Evolutionary conservation across 2,329 filamentous ascomycete genomes (phyloP).

Genomic region (Pseudocercospora ulei): DNA sequence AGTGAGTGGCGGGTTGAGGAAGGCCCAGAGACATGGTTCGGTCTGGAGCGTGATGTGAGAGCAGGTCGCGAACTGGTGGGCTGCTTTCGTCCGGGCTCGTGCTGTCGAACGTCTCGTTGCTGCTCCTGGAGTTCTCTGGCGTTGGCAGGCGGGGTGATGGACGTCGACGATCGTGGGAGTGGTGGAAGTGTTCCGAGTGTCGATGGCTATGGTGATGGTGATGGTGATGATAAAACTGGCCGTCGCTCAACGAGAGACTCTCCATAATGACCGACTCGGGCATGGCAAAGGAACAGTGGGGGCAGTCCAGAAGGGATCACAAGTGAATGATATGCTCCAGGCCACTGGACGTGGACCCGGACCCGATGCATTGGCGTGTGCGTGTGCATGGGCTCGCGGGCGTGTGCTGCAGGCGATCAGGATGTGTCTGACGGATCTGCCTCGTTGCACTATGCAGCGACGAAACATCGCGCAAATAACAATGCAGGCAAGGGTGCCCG

Average conservation of each 20-base stretch:
- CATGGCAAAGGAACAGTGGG: constrained; percentile 14
- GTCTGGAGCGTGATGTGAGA: constrained; percentile 6
- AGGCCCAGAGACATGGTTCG: constrained; percentile 12
- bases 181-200: constrained; percentile 10
- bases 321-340: constrained; percentile 14
- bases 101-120: constrained; percentile 26
- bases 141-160: constrained; percentile 31
- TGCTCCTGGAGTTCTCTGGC: constrained; percentile 29
- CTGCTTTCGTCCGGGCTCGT: constrained; percentile 17
- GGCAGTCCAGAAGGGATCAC: constrained; percentile 16
- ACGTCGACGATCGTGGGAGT: constrained; percentile 17
- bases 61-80: constrained; percentile 12
- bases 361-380: constrained; percentile 23
- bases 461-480: constrained; percentile 25
- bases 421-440: constrained; percentile 19
- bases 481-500: constrained; percentile 23
- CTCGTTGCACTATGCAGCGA: constrained; percentile 24
- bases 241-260: constrained; percentile 21
- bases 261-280: constrained; percentile 17
- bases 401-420: constrained; percentile 24
- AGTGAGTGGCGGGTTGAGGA: constrained; percentile 12
- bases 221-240: constrained; percentile 16
- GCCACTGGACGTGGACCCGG: constrained; percentile 20
- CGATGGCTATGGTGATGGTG: constrained; percentile 1
- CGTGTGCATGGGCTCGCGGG: constrained; percentile 20